These are phyloP conservation scores for Tetradesmus lagerheimii DNA, from an alignment of 139 green algal species.

Conservation along the genomic window DNA sequence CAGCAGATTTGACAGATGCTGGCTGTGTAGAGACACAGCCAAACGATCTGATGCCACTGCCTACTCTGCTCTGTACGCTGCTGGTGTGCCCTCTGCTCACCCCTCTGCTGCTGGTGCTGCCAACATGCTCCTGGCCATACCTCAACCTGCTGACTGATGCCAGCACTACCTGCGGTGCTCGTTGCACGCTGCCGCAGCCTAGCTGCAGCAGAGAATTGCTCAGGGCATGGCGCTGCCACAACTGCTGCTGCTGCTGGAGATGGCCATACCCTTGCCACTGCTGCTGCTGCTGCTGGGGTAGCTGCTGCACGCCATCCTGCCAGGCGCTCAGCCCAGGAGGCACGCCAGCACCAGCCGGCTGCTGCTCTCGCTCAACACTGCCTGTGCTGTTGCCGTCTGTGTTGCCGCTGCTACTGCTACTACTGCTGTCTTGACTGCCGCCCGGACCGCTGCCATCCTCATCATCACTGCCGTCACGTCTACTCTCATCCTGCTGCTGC, in stretches of 20 bases:
- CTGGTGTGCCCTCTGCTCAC: not conserved
- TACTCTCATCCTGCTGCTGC: not conserved
- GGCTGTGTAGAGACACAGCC: not conserved
- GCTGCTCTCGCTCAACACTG: not conserved
- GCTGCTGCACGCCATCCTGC: not conserved
- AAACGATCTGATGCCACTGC: not conserved
- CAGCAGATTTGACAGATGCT: not conserved
- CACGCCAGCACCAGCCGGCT: not conserved
- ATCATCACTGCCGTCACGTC: not conserved
- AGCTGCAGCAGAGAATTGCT: not conserved
- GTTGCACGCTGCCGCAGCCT: not conserved
- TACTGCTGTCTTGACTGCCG: not conserved
- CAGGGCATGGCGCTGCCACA: not conserved
- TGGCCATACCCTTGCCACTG: not conserved
- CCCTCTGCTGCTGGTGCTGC: not conserved
- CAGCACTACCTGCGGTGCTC: not conserved
- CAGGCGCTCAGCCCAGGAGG: not conserved
- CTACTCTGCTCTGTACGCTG: not conserved
- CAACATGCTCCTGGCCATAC: not conserved
- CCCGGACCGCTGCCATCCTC: not conserved
- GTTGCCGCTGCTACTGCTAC: not conserved
- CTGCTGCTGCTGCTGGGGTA: slow-evolving; percentile 19
- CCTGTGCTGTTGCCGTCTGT: not conserved
- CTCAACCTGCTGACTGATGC: not conserved
- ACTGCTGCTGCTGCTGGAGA: not conserved